Base-by-base conservation (phyloP, 768 basidiomycete species). In the Suillus fuscotomentosus region DNA sequence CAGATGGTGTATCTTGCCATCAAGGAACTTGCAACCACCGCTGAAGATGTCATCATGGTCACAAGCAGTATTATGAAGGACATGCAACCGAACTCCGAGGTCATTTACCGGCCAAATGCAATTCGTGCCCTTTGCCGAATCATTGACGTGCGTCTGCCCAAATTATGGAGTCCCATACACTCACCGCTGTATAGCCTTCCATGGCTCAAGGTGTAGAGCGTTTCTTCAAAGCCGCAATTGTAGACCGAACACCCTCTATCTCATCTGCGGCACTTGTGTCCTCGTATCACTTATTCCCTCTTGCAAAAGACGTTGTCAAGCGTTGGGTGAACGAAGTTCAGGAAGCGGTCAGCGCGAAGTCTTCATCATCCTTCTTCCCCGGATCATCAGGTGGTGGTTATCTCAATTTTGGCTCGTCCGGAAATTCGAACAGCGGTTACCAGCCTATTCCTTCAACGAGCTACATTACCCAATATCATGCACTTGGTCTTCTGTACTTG, bases 11-110 rank as follows among this genome's bases (percentile, higher is more conserved):
- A 99, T 80, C 84, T 99, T 65, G 92, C 97, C 60, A 98, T 99
- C 81, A 99, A 99, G 81, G 97, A 99, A 77, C 85, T 99, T 13
- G 91, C 95, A 36, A 88, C 86, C 42, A 90, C 91, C n/a, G 94
- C 97, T 17, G 95, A 99, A 77, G 97, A 99, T 82, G 95, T 99
- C 36, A 97, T 99, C 70, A 99, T 99, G 95, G 96, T 98, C 67
- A 99, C 97, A 11, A 93, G 90, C 76, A 97, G 95, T 72, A 98
- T 99, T 77, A 97, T 97, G 96, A 99, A 99, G 82, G 97, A 99
- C 73, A 99, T 99, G 95, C 97, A 99, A 72, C 92, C 96, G 62
- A 98, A 97, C 75, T 90, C 95, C 57, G 97, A 99, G 78, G 97
- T 99, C 71, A 95, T 99, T 66, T 99, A 99, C 78, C 86, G 97